Evolutionary conservation across 192 early-diverging fungal genomes (phyloP).

Genomic region (Coemansia umbellata): DNA sequence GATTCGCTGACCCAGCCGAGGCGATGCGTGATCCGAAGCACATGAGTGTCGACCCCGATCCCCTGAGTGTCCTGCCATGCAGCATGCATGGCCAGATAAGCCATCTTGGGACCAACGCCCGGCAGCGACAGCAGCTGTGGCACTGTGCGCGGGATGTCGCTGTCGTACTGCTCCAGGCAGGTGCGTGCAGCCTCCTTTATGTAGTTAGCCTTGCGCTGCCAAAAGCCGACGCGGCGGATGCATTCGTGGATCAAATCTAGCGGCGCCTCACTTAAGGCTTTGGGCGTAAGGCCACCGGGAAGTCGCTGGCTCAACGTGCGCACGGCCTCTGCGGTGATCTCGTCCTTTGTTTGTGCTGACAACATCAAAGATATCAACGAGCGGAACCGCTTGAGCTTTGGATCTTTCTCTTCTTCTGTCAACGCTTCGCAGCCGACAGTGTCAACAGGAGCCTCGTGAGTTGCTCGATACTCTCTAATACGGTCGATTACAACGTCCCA

Average conservation of each 20-base stretch:
- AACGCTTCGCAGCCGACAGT: slow-evolving; percentile 82
- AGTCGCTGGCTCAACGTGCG: slow-evolving; percentile 59
- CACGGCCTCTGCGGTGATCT: slow-evolving; percentile 77
- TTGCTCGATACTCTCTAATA: slow-evolving; percentile 65
- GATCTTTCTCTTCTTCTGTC: slow-evolving; percentile 50
- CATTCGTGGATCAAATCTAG: slow-evolving; percentile 62
- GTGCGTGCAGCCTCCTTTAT: slow-evolving; percentile 77
- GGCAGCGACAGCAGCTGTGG: slow-evolving; percentile 76
- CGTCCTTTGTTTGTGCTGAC: slow-evolving; percentile 92
- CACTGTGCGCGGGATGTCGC: slow-evolving; percentile 80
- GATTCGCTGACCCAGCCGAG: slow-evolving; percentile 82
- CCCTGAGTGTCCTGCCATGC: slow-evolving; percentile 85
- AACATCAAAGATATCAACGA: slow-evolving; percentile 82
- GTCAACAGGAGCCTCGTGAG: slow-evolving; percentile 76
- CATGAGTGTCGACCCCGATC: slow-evolving; percentile 96
- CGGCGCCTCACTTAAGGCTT: slow-evolving; percentile 60
- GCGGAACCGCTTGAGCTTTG: slow-evolving; percentile 70
- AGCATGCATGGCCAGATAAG: slow-evolving; percentile 74
- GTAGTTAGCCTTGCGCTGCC: slow-evolving; percentile 78
- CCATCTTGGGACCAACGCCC: slow-evolving; percentile 95
- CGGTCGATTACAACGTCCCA: slow-evolving; percentile 65
- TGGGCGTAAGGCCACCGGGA: slow-evolving; percentile 66
- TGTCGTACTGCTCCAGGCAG: slow-evolving; percentile 63
- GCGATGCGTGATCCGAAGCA: slow-evolving; percentile 84
- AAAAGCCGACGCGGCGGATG: slow-evolving; percentile 86